A percentile compares a stretch with the other conserved stretches of the same genome.
These are phyloP conservation scores for Pseudogymnoascus sp. DNA, from an alignment of 2,329 filamentous ascomycete genomes.

Conservation along the genomic window DNA sequence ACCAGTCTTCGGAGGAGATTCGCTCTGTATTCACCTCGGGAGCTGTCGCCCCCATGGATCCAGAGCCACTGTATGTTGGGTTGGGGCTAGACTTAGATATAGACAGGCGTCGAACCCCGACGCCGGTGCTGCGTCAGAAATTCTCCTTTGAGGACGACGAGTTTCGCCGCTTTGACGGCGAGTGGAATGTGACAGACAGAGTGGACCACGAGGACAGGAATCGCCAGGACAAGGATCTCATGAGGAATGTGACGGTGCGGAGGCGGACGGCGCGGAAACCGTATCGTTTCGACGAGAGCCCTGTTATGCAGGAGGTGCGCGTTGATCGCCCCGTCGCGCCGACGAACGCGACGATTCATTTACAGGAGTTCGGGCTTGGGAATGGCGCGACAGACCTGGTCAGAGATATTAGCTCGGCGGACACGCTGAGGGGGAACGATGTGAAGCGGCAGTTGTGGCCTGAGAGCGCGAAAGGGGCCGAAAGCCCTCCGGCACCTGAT, in stretches of 20 bases:
- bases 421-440: neutral
- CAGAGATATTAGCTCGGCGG: neutral
- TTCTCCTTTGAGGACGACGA: constrained; percentile 8
- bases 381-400: constrained; percentile 35
- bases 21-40: constrained; percentile 23
- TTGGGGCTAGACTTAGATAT: constrained; percentile 33
- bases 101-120: constrained; percentile 27
- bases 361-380: constrained; percentile 36
- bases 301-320: constrained; percentile 34
- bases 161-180: constrained; percentile 43
- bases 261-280: constrained; percentile 29
- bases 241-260: constrained; percentile 48
- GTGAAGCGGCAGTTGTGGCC: constrained; percentile 12
- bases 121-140: neutral
- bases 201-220: constrained; percentile 26
- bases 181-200: constrained; percentile 40
- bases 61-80: constrained; percentile 23
- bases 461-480: constrained; percentile 14
- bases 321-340: constrained; percentile 43
- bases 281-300: constrained; percentile 21
- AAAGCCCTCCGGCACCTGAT: constrained; percentile 30
- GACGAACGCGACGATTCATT: constrained; percentile 43
- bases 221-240: constrained; percentile 44
- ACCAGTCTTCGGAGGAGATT: constrained; percentile 53
- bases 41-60: constrained; percentile 11